A percentile compares a stretch with the other conserved stretches of the same genome.
Evolutionary conservation across 345 rosid species (phyloP).

Genomic region (Conringia planisiliqua): DNA sequence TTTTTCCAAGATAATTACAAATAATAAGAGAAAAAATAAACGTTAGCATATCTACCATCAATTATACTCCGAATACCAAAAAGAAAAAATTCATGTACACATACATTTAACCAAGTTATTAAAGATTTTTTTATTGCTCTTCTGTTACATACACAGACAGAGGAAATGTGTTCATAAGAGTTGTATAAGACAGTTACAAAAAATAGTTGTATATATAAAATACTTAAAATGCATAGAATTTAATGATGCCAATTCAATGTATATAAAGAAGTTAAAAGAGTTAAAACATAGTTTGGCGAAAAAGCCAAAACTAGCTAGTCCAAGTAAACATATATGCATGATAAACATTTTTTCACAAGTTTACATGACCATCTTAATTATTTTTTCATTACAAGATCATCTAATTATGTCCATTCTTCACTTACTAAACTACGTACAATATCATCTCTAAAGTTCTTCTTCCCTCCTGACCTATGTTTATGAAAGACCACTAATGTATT

Average conservation of each 20-base stretch:
- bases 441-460: too few species aligned
- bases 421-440: too few species aligned
- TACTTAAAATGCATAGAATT: background rate
- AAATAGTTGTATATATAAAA: background rate
- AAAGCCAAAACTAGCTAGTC: background rate
- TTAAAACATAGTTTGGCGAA: background rate
- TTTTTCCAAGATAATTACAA: background rate
- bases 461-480: too few species aligned
- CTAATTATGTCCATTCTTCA: too few species aligned
- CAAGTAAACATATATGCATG: background rate
- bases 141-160: background rate
- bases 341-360: too few species aligned
- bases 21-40: background rate
- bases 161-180: background rate
- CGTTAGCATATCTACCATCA: background rate
- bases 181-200: background rate
- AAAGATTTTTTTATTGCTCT: background rate
- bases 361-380: too few species aligned
- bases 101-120: background rate
- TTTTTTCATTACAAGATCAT: too few species aligned
- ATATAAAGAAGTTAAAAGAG: background rate
- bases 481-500: too few species aligned
- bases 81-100: background rate
- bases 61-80: background rate
- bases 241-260: background rate